Conservation (phyloP, 805 yeast species). For the Yamadazyma endophytica region DNA sequence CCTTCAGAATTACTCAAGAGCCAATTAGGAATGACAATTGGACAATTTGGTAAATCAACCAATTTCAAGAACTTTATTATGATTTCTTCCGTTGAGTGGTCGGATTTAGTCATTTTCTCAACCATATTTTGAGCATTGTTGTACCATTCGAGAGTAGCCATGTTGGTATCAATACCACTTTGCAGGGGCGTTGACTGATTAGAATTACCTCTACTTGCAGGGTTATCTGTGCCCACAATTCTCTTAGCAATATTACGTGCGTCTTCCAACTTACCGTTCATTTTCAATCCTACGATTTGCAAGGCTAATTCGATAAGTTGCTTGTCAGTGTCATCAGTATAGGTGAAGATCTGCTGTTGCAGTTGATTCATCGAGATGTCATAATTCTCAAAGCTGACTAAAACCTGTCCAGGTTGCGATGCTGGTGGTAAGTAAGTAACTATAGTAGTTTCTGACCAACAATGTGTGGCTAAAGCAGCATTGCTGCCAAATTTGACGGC, state of each 20-base stretch:
- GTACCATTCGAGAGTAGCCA: conserved; percentile 37
- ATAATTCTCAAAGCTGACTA: conserved; percentile 71
- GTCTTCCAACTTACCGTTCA: conserved; percentile 94
- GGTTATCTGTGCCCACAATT: conserved; percentile 64
- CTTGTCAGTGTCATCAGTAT: conserved; percentile 91
- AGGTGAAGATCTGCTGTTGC: conserved; percentile 72
- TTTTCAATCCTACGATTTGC: conserved; percentile 93
- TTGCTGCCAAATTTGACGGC: conserved; percentile 83
- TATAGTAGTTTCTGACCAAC: conserved; percentile 94
- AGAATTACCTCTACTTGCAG: conserved; percentile 19
- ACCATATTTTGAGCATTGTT: conserved; percentile 50
- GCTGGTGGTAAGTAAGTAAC: conserved; percentile 95
- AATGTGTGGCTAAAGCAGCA: conserved; percentile 78
- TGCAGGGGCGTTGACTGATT: conserved; percentile 11
- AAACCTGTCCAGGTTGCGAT: conserved; percentile 81
- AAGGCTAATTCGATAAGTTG: conserved; percentile 92
- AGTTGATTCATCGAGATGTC: conserved; percentile 28
- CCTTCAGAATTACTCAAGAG: conserved; percentile 79
- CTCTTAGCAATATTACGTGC: conserved; percentile 91
- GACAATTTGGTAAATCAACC: conserved; percentile 64
- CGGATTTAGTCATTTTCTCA: conserved; percentile 41
- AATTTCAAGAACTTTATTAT: conserved; percentile 49
- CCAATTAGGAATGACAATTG: conserved; percentile 64
- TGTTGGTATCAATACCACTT: conserved; percentile 4
- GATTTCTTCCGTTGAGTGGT: conserved; percentile 46